phyloP scores from a whole-genome alignment of 1,284 basidiomycete genomes.

The Leccinum griseonigrum region DNA sequence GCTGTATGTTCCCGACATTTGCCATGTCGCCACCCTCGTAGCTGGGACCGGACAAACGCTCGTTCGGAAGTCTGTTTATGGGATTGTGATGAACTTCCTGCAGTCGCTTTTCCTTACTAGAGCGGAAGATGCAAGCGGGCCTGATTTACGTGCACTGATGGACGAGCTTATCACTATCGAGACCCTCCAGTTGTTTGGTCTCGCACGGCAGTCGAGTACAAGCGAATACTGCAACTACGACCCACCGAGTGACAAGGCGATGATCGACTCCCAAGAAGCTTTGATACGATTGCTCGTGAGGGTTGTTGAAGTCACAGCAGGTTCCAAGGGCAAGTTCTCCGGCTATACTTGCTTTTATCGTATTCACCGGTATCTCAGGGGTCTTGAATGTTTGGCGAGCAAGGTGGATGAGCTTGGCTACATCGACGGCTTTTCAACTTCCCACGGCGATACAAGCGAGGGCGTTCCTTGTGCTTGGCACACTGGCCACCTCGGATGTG shows the following conservation, averaged over 20 bases:
- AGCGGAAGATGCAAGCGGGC: slow-evolving; percentile 54
- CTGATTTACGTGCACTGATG: slow-evolving; percentile 61
- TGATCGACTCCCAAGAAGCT: slow-evolving; percentile 65
- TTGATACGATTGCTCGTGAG: slow-evolving; percentile 65
- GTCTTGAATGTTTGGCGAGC: slow-evolving; percentile 91
- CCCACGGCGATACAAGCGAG: slow-evolving; percentile 88
- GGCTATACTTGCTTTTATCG: background rate
- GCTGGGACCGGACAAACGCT: slow-evolving; percentile 71
- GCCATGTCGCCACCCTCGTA: slow-evolving; percentile 75
- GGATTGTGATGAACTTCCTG: slow-evolving; percentile 76
- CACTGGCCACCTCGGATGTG: slow-evolving; percentile 75
- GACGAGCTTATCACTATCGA: slow-evolving; percentile 57
- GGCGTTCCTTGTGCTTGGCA: slow-evolving; percentile 84
- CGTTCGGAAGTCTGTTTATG: slow-evolving; percentile 79
- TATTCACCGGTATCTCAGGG: slow-evolving; percentile 44
- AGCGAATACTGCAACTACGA: slow-evolving; percentile 64
- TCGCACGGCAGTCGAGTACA: slow-evolving; percentile 54
- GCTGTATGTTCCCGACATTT: slow-evolving; percentile 79
- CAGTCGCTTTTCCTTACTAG: slow-evolving; percentile 68
- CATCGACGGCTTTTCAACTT: slow-evolving; percentile 89
- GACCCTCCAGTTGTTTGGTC: slow-evolving; percentile 72
- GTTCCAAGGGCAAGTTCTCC: slow-evolving; percentile 56
- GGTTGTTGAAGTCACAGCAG: slow-evolving; percentile 64
- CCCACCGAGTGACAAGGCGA: slow-evolving; percentile 55
- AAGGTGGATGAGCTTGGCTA: slow-evolving; percentile 91